Base-by-base conservation (phyloP, 202 grass and related monocot species). In the Setaria italica region DNA sequence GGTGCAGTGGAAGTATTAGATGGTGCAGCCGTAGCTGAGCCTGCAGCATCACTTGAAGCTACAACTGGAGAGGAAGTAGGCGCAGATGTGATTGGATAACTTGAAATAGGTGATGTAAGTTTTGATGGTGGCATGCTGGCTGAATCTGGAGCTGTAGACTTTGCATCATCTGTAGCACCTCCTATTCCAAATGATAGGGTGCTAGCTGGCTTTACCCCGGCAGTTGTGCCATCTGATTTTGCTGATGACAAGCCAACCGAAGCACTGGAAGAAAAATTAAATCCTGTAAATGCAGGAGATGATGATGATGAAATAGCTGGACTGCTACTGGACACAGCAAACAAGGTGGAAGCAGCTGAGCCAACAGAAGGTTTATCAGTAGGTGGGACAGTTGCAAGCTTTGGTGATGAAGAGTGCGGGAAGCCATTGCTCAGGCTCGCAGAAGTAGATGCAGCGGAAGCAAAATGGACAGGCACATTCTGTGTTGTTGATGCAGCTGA, bases 401-500 rank as follows among this genome's bases (percentile, higher is more conserved):
- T 91, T 56, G 84, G 77, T 67, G 85, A 63, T 2, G 79, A 89
- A 48, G 81, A 51, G 45, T 86, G 72, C 13, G 63, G 63, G 55
- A 86, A 89, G 34, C 90, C 96, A 90, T 95, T 99, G 87, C 89
- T 91, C 53, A 94, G 59, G 76, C 50, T 72, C 46, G 88, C 60
- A 76, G 78, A 57, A 56, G 86, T 74, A 32, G 90, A 88, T 81
- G 78, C 85, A 67, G 69, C 72, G 80, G 88, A 92, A 68, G 89
- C 77, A 85, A 88, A 83, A 78, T 86, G 76, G 76, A 75, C 37
- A 62, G 93, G 76, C 51, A 39, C 80, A 70, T 63, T 51, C 13
- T 67, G 75, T 77, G 59, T 50, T 46, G 76, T 32, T 47, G 76
- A 60, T 83, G 76, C 67, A n/a, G 58, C 78, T 19, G 74, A 83